Conservation (phyloP, 768 basidiomycete species). For the Boletus vinaceobasis region DNA sequence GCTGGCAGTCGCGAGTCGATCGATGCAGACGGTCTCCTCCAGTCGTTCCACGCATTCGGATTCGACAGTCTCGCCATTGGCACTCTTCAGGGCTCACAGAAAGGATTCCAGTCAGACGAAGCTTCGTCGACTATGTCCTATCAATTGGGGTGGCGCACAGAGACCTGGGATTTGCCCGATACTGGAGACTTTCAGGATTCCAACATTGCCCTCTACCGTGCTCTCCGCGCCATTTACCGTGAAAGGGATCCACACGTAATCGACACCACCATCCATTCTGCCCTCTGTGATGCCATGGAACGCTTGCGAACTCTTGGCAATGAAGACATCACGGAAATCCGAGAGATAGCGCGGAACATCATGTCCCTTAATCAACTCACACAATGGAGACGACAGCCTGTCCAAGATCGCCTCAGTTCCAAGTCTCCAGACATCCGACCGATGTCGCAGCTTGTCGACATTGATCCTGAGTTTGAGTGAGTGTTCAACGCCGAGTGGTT, state of each 20-base stretch:
- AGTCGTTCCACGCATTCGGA: slow-evolving; percentile 85
- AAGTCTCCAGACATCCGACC: slow-evolving; percentile 33
- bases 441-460: slow-evolving; percentile 44
- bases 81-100: slow-evolving; percentile 47
- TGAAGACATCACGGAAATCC: slow-evolving; percentile 78
- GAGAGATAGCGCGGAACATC: slow-evolving; percentile 62
- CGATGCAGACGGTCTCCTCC: slow-evolving; percentile 63
- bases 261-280: slow-evolving; percentile 45
- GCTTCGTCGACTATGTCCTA: slow-evolving; percentile 56
- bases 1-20: slow-evolving; percentile 41
- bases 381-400: slow-evolving; percentile 49
- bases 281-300: slow-evolving; percentile 58
- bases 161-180: slow-evolving; percentile 91
- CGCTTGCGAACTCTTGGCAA: slow-evolving; percentile 63
- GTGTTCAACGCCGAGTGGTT: slow-evolving; percentile 26
- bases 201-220: slow-evolving; percentile 67
- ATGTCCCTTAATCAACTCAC: slow-evolving; percentile 80
- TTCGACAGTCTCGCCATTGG: slow-evolving; percentile 84
- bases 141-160: slow-evolving; percentile 89
- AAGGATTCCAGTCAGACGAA: slow-evolving; percentile 27
- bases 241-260: slow-evolving; percentile 58
- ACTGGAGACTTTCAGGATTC: slow-evolving; percentile 40
- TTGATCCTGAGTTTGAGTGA: slow-evolving; percentile 65
- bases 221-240: slow-evolving; percentile 78
- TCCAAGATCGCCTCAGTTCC: slow-evolving; percentile 28